A percentile compares a stretch with the other conserved stretches of the same genome.
These are phyloP conservation scores for Sherardia arvensis DNA, from an alignment of 257 asterid species.

Conservation along the genomic window DNA sequence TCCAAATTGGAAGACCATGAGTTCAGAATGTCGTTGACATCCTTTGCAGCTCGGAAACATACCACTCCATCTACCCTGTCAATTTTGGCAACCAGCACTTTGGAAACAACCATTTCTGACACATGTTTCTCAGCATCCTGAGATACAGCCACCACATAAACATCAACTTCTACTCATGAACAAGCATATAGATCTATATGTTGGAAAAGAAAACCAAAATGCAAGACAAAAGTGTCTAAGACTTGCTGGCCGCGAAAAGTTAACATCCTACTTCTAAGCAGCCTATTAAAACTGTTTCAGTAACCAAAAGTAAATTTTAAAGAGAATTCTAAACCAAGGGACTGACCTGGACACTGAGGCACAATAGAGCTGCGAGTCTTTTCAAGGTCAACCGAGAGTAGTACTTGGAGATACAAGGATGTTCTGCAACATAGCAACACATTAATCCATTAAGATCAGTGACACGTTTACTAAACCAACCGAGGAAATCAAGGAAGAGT, in stretches of 20 bases:
- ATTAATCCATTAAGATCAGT: constrained; percentile 1
- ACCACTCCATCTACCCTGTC: constrained; percentile 82
- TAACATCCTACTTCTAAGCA: neutral
- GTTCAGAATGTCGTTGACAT: constrained; percentile 82
- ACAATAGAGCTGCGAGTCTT: constrained; percentile 82
- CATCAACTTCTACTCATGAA: neutral
- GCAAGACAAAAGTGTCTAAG: neutral
- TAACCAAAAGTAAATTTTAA: neutral
- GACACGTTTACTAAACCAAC: neutral
- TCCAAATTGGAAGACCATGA: constrained; percentile 91
- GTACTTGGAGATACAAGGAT: constrained; percentile 90
- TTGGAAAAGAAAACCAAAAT: neutral
- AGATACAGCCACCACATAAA: neutral
- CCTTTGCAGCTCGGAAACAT: constrained; percentile 64
- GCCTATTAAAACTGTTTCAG: no score
- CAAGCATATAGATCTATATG: neutral
- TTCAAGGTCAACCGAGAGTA: constrained; percentile 81
- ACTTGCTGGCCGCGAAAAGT: neutral
- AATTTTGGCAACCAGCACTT: constrained; percentile 73
- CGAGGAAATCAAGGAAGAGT: no score
- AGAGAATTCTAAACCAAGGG: neutral
- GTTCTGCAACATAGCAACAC: constrained; percentile 79
- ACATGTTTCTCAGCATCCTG: constrained; percentile 92
- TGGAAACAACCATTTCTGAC: constrained; percentile 95
- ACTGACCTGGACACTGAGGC: constrained; percentile 68